These are phyloP conservation scores for Dunaliella sp. DNA, from an alignment of 139 green algal genomes.

Conservation along the genomic window DNA sequence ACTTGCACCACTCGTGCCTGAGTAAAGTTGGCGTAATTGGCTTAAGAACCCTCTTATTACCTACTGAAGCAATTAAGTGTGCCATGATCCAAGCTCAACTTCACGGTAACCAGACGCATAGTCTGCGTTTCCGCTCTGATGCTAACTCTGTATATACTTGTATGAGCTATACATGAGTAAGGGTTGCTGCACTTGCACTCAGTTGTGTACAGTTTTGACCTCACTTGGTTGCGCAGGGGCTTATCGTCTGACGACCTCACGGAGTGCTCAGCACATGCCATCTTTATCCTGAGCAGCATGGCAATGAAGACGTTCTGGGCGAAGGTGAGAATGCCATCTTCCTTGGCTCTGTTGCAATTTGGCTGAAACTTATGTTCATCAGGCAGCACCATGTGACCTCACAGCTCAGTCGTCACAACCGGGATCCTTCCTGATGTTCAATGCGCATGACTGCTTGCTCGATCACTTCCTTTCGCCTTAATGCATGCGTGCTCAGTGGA, in stretches of 20 bases:
- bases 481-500: too few species aligned
- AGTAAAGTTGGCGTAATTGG: slow-evolving; percentile 67
- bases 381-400: too few species aligned
- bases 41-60: too few species aligned
- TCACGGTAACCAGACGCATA: slow-evolving; percentile 23
- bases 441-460: too few species aligned
- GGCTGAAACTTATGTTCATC: too few species aligned
- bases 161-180: slow-evolving; percentile 23
- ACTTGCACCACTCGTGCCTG: too few species aligned
- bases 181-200: not conserved
- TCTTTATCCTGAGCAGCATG: not conserved
- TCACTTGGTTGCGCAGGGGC: not conserved
- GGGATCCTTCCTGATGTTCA: too few species aligned
- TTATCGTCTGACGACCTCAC: not conserved
- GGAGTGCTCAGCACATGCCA: not conserved
- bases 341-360: not conserved
- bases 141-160: slow-evolving; percentile 35
- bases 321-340: not conserved
- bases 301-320: not conserved
- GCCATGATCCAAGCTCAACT: too few species aligned
- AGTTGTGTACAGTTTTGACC: not conserved
- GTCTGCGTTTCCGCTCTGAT: not conserved
- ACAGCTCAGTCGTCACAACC: too few species aligned
- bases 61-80: too few species aligned
- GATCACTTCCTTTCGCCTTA: too few species aligned